These are phyloP conservation scores for Delitschia confertaspora DNA, from an alignment of 495 filamentous ascomycete genomes.

Conservation along the genomic window DNA sequence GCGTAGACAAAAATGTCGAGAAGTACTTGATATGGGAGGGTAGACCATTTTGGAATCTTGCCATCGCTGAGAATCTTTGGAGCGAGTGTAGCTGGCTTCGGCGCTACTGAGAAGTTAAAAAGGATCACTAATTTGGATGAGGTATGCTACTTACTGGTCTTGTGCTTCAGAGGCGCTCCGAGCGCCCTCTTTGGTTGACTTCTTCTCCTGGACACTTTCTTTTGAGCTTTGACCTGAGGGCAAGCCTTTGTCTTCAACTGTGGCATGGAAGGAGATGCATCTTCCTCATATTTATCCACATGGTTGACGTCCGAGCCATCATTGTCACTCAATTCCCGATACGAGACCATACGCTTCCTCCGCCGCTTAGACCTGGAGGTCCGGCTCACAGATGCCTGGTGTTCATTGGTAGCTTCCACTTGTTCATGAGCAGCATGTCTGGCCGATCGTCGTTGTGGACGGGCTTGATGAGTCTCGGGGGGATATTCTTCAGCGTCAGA, in stretches of 20 bases:
- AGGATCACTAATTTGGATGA: neutral
- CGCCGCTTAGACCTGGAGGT: neutral
- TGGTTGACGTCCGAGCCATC: constrained; percentile 10
- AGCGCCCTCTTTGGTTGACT: constrained; percentile 5
- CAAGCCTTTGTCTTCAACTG: neutral
- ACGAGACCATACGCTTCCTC: constrained; percentile 7
- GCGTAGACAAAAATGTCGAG: constrained; percentile 60
- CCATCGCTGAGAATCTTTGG: constrained; percentile 10
- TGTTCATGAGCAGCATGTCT: constrained; percentile 10
- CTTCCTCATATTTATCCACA: constrained; percentile 4
- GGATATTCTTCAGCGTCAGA: neutral
- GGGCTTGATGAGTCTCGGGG: neutral
- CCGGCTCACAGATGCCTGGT: neutral
- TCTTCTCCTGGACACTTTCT: neutral
- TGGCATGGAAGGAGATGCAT: neutral
- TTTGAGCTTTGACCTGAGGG: too few species aligned
- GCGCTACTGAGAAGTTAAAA: constrained; percentile 4
- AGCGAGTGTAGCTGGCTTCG: neutral
- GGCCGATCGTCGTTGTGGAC: constrained; percentile 8
- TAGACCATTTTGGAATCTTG: constrained; percentile 44
- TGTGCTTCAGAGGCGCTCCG: constrained; percentile 7
- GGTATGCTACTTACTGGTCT: neutral
- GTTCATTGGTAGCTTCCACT: neutral
- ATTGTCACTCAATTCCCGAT: constrained; percentile 16
- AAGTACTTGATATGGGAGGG: constrained; percentile 63